Evolutionary conservation across 2,329 filamentous ascomycete species (phyloP), one percentile per base, ranked within the genome.

Genomic region (Ophiostoma angusticollis): DNA sequence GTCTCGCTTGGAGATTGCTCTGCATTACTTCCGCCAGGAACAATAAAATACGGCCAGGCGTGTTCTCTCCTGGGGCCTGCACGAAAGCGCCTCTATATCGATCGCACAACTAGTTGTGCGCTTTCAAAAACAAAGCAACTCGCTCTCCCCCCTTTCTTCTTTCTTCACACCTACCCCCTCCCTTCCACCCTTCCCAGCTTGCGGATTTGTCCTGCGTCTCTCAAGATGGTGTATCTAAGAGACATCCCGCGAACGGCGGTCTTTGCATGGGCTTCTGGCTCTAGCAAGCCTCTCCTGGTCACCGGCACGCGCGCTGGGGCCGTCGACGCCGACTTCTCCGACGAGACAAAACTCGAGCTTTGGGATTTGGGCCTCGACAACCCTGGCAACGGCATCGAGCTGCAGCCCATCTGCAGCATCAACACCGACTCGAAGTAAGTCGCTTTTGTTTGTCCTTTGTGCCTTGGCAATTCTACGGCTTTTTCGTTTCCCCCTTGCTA

Each of bases 231-330:
- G 63, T 84, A 86, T 66, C 72, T 96, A 62, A 78, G 89, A 70
- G 87, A 96, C 69, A 93, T 98, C 57, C 84, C 86, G 59, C 78
- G 91, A 64, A 98, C 91, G 54, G 91, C 89, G 61, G 83, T 89
- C 54, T 98, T 98, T 61, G 85, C 91, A 56, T 98, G 91, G 89
- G 94, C 85, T 50, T 82, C 87, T 19, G 83, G 79, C 51, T 65
- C 84, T 36, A 72, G 74, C 28, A 76, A 79, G 50, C 86, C 89
- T 52, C 70, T 93, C 50, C 69, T 98, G 48, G 89, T 85, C 44
- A 98, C 91, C 21, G 91, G 91, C 52, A 98, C 91, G 33, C 80
- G 87, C 51, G 87, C 91, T 45, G 91, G 91, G 47, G 91, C 91
- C 52, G 86, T 98, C 30, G 86, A 93, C 62, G 87, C 84, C 52